Percentiles rank a stretch among this genome's conserved stretches.
phyloP scores from a whole-genome alignment of 2,329 filamentous ascomycete genomes.

The Fusarium sp. region DNA sequence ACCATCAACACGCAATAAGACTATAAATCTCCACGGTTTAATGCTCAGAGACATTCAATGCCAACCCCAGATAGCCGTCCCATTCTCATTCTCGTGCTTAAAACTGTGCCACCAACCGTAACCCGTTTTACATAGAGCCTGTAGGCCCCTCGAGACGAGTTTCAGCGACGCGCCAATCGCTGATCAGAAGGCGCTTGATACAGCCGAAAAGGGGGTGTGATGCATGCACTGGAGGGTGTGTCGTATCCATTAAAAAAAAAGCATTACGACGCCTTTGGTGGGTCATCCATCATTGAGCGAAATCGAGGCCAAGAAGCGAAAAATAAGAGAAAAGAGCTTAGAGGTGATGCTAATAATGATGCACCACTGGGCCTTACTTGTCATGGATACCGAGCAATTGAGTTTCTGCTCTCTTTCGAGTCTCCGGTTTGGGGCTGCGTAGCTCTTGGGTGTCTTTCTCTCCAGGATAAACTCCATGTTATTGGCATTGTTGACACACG shows the following conservation, averaged over 20 bases:
- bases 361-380: slow-evolving; percentile 19
- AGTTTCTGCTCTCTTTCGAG: background rate
- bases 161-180: slow-evolving; percentile 38
- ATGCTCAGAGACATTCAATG: slow-evolving; percentile 17
- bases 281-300: slow-evolving; percentile 28
- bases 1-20: background rate
- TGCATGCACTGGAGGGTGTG: slow-evolving; percentile 10
- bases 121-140: slow-evolving; percentile 22
- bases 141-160: slow-evolving; percentile 25
- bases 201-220: slow-evolving; percentile 30
- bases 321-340: slow-evolving; percentile 5
- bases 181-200: slow-evolving; percentile 29
- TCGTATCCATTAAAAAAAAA: slow-evolving; percentile 5
- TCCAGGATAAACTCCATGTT: background rate
- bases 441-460: slow-evolving; percentile 27
- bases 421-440: slow-evolving; percentile 31
- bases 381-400: slow-evolving; percentile 6
- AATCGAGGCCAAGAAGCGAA: slow-evolving; percentile 21
- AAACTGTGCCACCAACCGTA: slow-evolving; percentile 9
- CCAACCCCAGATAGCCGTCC: slow-evolving; percentile 1
- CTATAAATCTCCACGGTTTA: background rate
- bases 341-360: slow-evolving; percentile 9
- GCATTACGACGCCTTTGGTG: slow-evolving; percentile 43
- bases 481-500: slow-evolving; percentile 12
- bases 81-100: background rate